Percentiles rank a stretch among this genome's conserved stretches.
These are phyloP conservation scores for Metschnikowia lochheadii DNA, from an alignment of 805 yeast genomes.

Conservation along the genomic window DNA sequence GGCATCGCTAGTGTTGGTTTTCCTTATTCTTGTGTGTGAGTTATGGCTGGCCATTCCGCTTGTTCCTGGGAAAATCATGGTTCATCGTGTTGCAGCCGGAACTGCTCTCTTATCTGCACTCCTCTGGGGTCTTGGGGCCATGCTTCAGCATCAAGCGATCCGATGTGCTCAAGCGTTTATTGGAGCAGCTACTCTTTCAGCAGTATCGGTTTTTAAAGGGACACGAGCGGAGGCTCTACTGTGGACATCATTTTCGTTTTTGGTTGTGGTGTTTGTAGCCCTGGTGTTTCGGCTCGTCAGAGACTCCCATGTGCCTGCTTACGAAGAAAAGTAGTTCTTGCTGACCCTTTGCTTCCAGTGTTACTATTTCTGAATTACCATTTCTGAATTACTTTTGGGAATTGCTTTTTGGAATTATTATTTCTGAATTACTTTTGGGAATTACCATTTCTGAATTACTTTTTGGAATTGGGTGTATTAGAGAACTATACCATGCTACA, in stretches of 20 bases:
- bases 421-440: too few species aligned
- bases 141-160: constrained; percentile 59
- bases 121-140: constrained; percentile 62
- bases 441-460: too few species aligned
- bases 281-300: constrained; percentile 8
- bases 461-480: too few species aligned
- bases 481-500: too few species aligned
- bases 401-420: too few species aligned
- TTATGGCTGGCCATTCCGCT: constrained; percentile 46
- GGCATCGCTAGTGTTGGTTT: constrained; percentile 42
- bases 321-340: background rate
- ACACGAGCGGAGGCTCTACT: constrained; percentile 52
- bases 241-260: constrained; percentile 56
- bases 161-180: constrained; percentile 42
- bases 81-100: constrained; percentile 32
- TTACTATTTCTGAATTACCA: too few species aligned
- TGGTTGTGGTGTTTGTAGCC: constrained; percentile 31
- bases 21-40: constrained; percentile 38
- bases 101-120: constrained; percentile 19
- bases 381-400: too few species aligned
- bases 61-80: constrained; percentile 41
- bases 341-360: too few species aligned
- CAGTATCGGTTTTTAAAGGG: constrained; percentile 44
- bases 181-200: constrained; percentile 47
- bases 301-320: constrained; percentile 3